Evolutionary conservation across 2,329 filamentous ascomycete species (phyloP).

Genomic region (Colletotrichum agaves): DNA sequence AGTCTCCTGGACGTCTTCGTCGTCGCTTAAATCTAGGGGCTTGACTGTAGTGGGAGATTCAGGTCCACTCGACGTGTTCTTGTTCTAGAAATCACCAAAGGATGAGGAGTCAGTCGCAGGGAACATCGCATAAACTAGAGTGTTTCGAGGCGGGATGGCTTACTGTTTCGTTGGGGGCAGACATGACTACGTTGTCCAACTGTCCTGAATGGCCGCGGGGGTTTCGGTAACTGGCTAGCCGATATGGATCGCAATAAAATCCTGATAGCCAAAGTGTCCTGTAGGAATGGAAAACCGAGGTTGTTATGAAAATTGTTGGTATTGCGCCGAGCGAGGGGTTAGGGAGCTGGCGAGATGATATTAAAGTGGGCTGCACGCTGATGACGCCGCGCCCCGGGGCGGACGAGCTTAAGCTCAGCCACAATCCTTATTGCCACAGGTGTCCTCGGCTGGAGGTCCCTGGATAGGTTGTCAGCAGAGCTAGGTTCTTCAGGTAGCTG

Average conservation of each 20-base stretch:
- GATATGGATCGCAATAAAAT: conserved; percentile 12
- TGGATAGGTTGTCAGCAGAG: conserved; percentile 12
- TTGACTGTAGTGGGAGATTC: conserved; percentile 74
- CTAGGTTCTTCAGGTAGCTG: not conserved
- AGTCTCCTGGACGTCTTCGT: conserved; percentile 75
- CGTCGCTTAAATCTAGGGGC: conserved; percentile 72
- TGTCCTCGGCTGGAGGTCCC: conserved; percentile 21
- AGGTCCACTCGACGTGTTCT: conserved; percentile 57
- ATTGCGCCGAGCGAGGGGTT: conserved; percentile 35
- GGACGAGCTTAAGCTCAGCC: conserved; percentile 32
- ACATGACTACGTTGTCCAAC: conserved; percentile 48
- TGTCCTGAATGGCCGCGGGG: not conserved
- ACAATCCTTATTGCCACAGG: conserved; percentile 26
- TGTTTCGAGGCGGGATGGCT: conserved; percentile 44
- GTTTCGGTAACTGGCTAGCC: not conserved
- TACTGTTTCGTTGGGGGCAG: conserved; percentile 57
- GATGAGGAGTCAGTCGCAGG: conserved; percentile 32
- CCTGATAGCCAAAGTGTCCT: not conserved
- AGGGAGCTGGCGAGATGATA: conserved; percentile 36
- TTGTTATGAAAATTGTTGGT: conserved; percentile 32
- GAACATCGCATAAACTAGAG: conserved; percentile 37
- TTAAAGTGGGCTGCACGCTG: conserved; percentile 39
- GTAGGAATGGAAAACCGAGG: conserved; percentile 6
- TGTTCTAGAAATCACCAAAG: conserved; percentile 50
- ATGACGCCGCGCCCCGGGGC: conserved; percentile 37